Percentiles rank a stretch among this genome's conserved stretches.
Evolutionary conservation across 805 yeast species (phyloP).

Genomic region (Lipomyces yamadae): DNA sequence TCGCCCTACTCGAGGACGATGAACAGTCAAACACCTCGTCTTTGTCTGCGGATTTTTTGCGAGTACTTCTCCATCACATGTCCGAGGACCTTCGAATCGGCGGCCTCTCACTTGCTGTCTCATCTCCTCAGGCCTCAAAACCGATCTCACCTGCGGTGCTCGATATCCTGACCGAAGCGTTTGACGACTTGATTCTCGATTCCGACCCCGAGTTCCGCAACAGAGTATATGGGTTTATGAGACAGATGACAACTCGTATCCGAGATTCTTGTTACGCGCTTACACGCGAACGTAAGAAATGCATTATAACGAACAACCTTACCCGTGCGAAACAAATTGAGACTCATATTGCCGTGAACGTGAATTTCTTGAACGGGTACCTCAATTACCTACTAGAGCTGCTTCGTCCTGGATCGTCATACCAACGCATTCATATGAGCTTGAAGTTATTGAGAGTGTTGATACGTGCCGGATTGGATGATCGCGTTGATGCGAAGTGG

Average conservation of each 20-base stretch:
- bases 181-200: conserved; percentile 64
- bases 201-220: conserved; percentile 70
- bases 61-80: conserved; percentile 54
- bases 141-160: conserved; percentile 57
- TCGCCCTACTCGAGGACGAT: conserved; percentile 55
- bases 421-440: conserved; percentile 58
- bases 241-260: conserved; percentile 65
- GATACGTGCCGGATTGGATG: conserved; percentile 62
- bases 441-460: conserved; percentile 54
- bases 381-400: conserved; percentile 48
- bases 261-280: conserved; percentile 70
- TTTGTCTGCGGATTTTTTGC: conserved; percentile 46
- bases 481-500: conserved; percentile 46
- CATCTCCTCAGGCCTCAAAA: conserved; percentile 64
- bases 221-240: conserved; percentile 63
- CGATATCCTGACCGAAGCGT: conserved; percentile 50
- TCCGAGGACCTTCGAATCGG: conserved; percentile 53
- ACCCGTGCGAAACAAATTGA: conserved; percentile 16
- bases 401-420: conserved; percentile 61
- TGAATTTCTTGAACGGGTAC: conserved; percentile 52
- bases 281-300: conserved; percentile 56
- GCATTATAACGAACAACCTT: conserved; percentile 37
- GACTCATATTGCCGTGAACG: conserved; percentile 16
- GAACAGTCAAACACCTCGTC: conserved; percentile 49
- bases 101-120: conserved; percentile 64